Evolutionary conservation across 305 asterid species (phyloP), one percentile per base, ranked within the genome.

Genomic region (Fraxinus velutina): DNA sequence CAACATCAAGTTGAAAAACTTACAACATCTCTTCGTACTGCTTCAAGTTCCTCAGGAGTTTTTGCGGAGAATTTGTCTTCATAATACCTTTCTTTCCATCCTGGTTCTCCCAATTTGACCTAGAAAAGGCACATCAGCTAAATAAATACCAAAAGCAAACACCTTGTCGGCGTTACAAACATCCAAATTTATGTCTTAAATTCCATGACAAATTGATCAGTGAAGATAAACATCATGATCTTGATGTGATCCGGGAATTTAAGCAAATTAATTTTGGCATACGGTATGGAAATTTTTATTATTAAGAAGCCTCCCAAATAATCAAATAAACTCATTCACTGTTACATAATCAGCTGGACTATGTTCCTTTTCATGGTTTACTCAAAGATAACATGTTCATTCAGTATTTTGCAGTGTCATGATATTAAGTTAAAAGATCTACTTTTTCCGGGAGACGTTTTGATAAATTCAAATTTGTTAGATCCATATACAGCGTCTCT

Each of bases 1-100:
- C n/a, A 12, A 57, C 79, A 86, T 73, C 76, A 84, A 76, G 82
- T 81, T 81, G 36, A 78, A 84, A 79, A 80, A 88, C 97, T 91
- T 93, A 95, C 99, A 50, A 95, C 97, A 37, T 93, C 99, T 84
- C 88, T 88, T 44, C 98, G 92, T 72, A 92, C 30, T 83, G 89
- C 93, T 33, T 92, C 98, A 84, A 87, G 94, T 86, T 95, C 98
- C 83, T 95, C 95, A 0, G 93, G 97, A 82, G 96, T 88, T 82
- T 77, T 89, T 76, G 87, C 93, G 76, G 92, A 83, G 86, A 96
- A 96, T 89, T 96, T 96, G 75, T 93, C 97, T 83, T 93, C 95
- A 83, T 96, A 96, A 84, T 96, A 96, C 90, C 99, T 92, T 80
- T 94, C 98, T 87, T 84, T 94, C 99, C 99, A 96, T 71, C 99